Evolutionary conservation across 2,329 filamentous ascomycete species (phyloP), one percentile per base, ranked within the genome.

Genomic region (Myriosclerotinia curreyana): DNA sequence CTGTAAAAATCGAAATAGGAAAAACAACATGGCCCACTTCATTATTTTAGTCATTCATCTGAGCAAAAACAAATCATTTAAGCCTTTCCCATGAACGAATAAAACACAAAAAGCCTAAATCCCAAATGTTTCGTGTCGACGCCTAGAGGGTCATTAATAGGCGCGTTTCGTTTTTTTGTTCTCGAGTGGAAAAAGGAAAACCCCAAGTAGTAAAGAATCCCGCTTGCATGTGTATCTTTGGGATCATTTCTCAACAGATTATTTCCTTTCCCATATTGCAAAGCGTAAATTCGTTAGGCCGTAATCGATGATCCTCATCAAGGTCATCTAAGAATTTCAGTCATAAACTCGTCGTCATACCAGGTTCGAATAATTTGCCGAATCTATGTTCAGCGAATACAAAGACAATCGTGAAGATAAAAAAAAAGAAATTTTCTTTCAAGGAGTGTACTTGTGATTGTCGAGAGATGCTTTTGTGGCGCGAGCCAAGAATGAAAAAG

Each of bases 271-370:
- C 63, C 48, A 55, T 62, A 59, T 66, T 65, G 66, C 68, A 68
- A 66, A 66, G 68, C 68, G 66, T 69, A 62, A 67, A 67, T 61
- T 69, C 68, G 53, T 69, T 61, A 70, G 63, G 61, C 66, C 66
- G 60, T 67, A 56, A 31, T 62, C 64, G 63, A 69, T 66, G 59
- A 58, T 38, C 46, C 53, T 11, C 54, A 62, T 67, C 62, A 58
- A 62, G 54, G 60, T 65, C 66, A 67, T 69, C 60, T 69, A 53
- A 60, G 55, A 75, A 74, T 59, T 59, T 73, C 72, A 72, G 75
- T 73, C 77, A 76, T 71, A 78, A 75, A 73, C 70, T 75, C 70
- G 67, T 78, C 74, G 74, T 78, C 72, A 74, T 75, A 71, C 71
- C 74, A 76, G 73, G 50, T 25, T 73, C 74, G 65, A 72, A 73